Evolutionary conservation across 108 stramenopile genomes (phyloP).

Genomic region (Thalassiosira profunda): DNA sequence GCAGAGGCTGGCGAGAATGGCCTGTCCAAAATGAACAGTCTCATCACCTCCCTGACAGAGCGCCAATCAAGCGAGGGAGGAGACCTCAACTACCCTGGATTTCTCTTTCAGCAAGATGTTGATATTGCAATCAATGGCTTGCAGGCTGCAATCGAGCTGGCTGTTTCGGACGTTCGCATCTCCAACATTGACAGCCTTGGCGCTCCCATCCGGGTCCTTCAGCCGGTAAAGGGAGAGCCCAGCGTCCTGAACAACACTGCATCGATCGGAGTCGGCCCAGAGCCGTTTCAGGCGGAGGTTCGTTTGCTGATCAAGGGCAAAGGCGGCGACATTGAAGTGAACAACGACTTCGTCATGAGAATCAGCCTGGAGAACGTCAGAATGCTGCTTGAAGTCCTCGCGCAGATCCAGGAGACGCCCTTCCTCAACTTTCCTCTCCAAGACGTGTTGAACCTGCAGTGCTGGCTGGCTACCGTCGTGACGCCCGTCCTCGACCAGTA

Average conservation of each 20-base stretch:
- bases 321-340: constrained; percentile 47
- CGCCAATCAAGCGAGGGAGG: constrained; percentile 51
- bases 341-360: constrained; percentile 51
- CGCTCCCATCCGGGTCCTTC: constrained; percentile 51
- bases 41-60: constrained; percentile 37
- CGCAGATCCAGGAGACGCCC: constrained; percentile 46
- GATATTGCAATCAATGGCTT: constrained; percentile 51
- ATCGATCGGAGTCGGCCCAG: constrained; percentile 57
- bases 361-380: constrained; percentile 37
- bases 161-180: constrained; percentile 50
- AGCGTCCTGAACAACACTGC: constrained; percentile 50
- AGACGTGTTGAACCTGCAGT: constrained; percentile 51
- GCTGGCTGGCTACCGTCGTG: constrained; percentile 66
- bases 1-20: constrained; percentile 35
- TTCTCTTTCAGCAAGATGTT: constrained; percentile 27
- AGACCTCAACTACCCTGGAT: constrained; percentile 40
- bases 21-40: constrained; percentile 47
- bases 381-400: constrained; percentile 40
- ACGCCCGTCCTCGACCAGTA: constrained; percentile 24
- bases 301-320: constrained; percentile 30
- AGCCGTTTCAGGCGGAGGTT: constrained; percentile 38
- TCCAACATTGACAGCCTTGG: constrained; percentile 68
- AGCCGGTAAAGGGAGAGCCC: constrained; percentile 38
- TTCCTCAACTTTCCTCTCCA: constrained; percentile 58
- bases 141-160: constrained; percentile 38